Conservation (phyloP, 2,329 filamentous ascomycete genomes). For the Alternaria gaisen region DNA sequence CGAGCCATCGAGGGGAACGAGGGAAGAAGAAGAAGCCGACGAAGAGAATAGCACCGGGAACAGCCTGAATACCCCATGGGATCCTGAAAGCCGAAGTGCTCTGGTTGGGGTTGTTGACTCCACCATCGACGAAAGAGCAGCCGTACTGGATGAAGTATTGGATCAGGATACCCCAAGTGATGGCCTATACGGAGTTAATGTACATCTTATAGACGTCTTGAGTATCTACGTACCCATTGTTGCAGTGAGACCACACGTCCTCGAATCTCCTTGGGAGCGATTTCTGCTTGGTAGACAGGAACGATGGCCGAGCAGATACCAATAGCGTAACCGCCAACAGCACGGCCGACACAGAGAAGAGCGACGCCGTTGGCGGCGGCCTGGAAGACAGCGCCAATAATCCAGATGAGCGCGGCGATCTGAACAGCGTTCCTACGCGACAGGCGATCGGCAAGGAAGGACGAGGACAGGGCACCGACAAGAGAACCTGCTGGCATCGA, state of each 20-base stretch:
- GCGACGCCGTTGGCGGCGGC: conserved; percentile 51
- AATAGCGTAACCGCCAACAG: conserved; percentile 85
- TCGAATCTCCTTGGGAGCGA: conserved; percentile 59
- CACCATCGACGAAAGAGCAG: conserved; percentile 63
- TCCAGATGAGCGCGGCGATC: conserved; percentile 57
- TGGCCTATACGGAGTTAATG: conserved; percentile 61
- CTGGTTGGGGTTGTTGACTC: conserved; percentile 54
- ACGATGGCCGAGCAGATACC: conserved; percentile 92
- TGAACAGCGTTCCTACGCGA: conserved; percentile 57
- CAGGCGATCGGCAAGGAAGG: conserved; percentile 57
- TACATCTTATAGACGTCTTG: neutral
- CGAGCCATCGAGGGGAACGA: conserved; percentile 73
- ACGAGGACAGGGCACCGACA: conserved; percentile 56
- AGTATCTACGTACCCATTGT: conserved; percentile 10
- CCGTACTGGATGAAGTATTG: conserved; percentile 75
- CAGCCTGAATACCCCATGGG: conserved; percentile 55
- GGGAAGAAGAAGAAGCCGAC: conserved; percentile 54
- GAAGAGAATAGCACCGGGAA: conserved; percentile 53
- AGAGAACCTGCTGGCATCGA: conserved; percentile 62
- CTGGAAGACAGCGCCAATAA: conserved; percentile 55
- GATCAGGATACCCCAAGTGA: conserved; percentile 65
- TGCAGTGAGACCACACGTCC: conserved; percentile 71
- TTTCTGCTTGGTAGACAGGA: conserved; percentile 92
- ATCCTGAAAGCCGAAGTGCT: conserved; percentile 51
- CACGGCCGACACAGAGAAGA: conserved; percentile 64